phyloP scores from a whole-genome alignment of 768 basidiomycete species.

The Leccinum fibrillosum region DNA sequence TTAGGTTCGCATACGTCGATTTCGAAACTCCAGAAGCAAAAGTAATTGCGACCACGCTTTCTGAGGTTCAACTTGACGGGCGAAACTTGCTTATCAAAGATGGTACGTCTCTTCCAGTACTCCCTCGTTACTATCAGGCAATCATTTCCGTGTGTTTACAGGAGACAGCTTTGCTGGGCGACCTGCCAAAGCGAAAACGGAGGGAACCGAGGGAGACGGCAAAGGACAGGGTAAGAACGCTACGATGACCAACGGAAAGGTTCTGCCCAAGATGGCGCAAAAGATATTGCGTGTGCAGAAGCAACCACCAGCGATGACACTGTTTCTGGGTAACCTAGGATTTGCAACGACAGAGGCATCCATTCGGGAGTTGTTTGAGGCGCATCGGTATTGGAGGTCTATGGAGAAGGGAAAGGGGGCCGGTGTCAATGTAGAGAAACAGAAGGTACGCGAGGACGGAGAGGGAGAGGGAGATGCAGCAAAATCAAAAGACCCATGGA shows the following conservation, averaged over 20 bases:
- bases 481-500: slow-evolving; percentile 43
- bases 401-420: slow-evolving; percentile 33
- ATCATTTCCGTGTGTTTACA: slow-evolving; percentile 26
- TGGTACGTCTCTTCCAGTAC: slow-evolving; percentile 42
- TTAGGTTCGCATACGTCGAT: slow-evolving; percentile 95
- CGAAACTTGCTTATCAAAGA: slow-evolving; percentile 92
- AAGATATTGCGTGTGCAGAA: slow-evolving; percentile 77
- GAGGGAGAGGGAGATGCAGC: not conserved
- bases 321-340: slow-evolving; percentile 91
- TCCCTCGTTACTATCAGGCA: not conserved
- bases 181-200: slow-evolving; percentile 42
- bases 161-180: slow-evolving; percentile 74
- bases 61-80: slow-evolving; percentile 81
- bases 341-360: slow-evolving; percentile 84
- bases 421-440: slow-evolving; percentile 30
- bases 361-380: slow-evolving; percentile 71
- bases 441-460: slow-evolving; percentile 3
- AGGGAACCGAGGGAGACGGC: slow-evolving; percentile 30
- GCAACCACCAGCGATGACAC: slow-evolving; percentile 77
- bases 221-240: slow-evolving; percentile 23
- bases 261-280: slow-evolving; percentile 64
- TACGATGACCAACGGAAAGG: slow-evolving; percentile 26
- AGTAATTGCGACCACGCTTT: slow-evolving; percentile 67
- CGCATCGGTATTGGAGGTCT: slow-evolving; percentile 40
- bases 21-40: slow-evolving; percentile 80